Conservation (phyloP, 2,329 filamentous ascomycete species). For the Colletotrichum plurivorum region DNA sequence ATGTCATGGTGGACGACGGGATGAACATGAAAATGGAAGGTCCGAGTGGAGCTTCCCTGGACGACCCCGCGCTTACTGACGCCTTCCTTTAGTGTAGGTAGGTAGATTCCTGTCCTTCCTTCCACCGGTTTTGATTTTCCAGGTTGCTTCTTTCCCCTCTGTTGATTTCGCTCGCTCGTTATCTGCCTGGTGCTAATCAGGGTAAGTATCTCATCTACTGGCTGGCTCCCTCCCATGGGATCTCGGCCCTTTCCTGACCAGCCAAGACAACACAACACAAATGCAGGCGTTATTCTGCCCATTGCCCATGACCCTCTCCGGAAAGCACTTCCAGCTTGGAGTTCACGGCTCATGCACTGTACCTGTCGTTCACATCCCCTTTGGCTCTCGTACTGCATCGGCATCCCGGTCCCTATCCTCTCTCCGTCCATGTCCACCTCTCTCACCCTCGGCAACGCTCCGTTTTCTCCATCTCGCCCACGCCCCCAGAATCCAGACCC, state of each 20-base stretch:
- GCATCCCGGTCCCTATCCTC: constrained; percentile 7
- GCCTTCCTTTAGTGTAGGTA: background rate
- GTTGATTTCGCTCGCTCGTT: too few relatives aligned
- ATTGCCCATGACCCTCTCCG: background rate
- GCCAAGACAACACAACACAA: background rate
- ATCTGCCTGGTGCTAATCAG: too few relatives aligned
- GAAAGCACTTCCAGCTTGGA: background rate
- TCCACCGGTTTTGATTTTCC: too few relatives aligned
- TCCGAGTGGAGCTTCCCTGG: constrained; percentile 8
- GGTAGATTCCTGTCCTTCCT: too few relatives aligned
- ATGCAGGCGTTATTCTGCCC: background rate
- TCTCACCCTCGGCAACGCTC: background rate
- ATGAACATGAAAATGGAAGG: constrained; percentile 24
- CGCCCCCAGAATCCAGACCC: constrained; percentile 21
- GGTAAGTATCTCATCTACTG: background rate
- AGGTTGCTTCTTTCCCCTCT: too few relatives aligned
- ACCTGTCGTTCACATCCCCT: constrained; percentile 35
- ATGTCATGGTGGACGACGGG: background rate
- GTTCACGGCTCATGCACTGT: constrained; percentile 28
- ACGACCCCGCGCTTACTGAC: constrained; percentile 23
- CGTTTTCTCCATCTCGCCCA: constrained; percentile 22
- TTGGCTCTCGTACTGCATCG: constrained; percentile 13
- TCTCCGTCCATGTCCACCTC: background rate
- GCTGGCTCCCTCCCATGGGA: background rate
- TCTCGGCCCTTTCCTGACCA: background rate